Base-by-base conservation (phyloP, 306 rosid species). In the Acacia acuminata region DNA sequence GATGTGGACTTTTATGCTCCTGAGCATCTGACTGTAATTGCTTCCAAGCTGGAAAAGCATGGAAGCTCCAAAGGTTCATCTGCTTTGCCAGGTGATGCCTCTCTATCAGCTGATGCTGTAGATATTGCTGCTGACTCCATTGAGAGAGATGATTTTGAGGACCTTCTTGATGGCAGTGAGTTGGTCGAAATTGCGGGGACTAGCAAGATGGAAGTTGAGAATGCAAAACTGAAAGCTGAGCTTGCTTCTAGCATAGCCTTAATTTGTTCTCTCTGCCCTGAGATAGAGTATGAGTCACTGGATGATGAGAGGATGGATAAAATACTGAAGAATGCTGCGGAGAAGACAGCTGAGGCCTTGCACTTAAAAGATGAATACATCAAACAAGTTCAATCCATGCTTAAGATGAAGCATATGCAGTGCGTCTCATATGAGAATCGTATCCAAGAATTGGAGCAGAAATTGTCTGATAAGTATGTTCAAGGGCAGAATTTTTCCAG, bases 141-240 rank as follows among this genome's bases (percentile, higher is more conserved):
- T 81, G 94, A 88, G 84, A 89, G 88, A 77, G 82, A 75, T 43
- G 91, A 87, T 79, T 83, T 86, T 70, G 94, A 88, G 84, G 94
- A 89, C 77, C 84, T 92, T 70, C 89, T 85, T 73, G 97, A 94
- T 83, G 89, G 87, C 72, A 87, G 91, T 82, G 99, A 86, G 80
- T 84, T 96, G 88, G 84, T 94, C 51, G 99, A 96, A 90, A 91
- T 96, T 81, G 94, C 97, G 78, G 99, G 99, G 77, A 96, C 99
- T 70, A 87, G 93, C 89, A 94, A 88, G 89, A 30, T 96, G 93
- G 99, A 96, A 81, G 99, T 96, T 87, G 98, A 94, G 83, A 96
- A 96, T 89, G 99, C 99, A 76, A 94, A 94, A 87, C 86, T 96
- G 88, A 96, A 94, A 89, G 99, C 99, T 74, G 99, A 96, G 16